Percentiles rank a stretch among this genome's conserved stretches.
Evolutionary conservation across 306 rosid genomes (phyloP).

Genomic region (Lathyrus sativus): DNA sequence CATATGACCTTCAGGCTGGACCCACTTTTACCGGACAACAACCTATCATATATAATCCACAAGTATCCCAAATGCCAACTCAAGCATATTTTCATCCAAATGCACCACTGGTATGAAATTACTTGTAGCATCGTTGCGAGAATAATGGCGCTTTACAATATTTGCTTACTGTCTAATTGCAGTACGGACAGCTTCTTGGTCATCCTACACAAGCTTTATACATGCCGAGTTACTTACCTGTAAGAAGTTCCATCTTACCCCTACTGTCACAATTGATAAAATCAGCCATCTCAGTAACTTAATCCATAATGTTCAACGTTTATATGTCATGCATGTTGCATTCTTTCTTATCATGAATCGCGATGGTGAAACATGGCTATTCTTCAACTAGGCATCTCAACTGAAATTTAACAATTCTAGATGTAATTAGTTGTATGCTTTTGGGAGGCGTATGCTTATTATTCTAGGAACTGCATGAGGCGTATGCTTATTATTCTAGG

Average conservation of each 20-base stretch:
- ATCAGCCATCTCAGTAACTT: slow-evolving; percentile 12
- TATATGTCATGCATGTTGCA: slow-evolving; percentile 30
- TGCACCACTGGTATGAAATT: slow-evolving; percentile 72
- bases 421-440: slow-evolving; percentile 9
- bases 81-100: slow-evolving; percentile 76
- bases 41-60: slow-evolving; percentile 73
- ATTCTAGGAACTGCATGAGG: slow-evolving; percentile 22
- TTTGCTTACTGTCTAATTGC: slow-evolving; percentile 43
- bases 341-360: slow-evolving; percentile 13
- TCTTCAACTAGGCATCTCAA: slow-evolving; percentile 22
- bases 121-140: slow-evolving; percentile 9
- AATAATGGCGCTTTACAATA: slow-evolving; percentile 24
- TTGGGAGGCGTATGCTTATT: background rate
- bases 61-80: slow-evolving; percentile 68
- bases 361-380: background rate
- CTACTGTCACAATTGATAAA: slow-evolving; percentile 15
- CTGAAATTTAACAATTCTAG: slow-evolving; percentile 21
- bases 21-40: slow-evolving; percentile 73
- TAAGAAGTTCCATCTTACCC: slow-evolving; percentile 52
- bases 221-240: slow-evolving; percentile 86
- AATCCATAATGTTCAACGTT: slow-evolving; percentile 9
- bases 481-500: slow-evolving; percentile 1
- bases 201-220: slow-evolving; percentile 82
- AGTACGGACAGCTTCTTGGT: slow-evolving; percentile 85
- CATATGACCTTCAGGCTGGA: slow-evolving; percentile 62